Evolutionary conservation across 2,329 filamentous ascomycete genomes (phyloP).

Genomic region (Simplicillium aogashimaense): DNA sequence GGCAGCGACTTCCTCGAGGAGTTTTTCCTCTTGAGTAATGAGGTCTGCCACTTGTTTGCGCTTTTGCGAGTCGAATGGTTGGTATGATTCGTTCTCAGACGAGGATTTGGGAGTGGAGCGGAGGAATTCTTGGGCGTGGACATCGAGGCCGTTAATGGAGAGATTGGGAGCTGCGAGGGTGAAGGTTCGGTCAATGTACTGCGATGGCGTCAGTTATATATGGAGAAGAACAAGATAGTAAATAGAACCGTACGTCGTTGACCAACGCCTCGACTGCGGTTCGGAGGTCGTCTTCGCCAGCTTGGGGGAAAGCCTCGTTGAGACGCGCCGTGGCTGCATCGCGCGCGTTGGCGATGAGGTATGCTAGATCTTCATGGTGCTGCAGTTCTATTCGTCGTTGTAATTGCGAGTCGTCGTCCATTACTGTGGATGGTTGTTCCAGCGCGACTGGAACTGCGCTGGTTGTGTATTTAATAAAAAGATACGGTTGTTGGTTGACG

Average conservation of each 20-base stretch:
- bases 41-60: slow-evolving; percentile 50
- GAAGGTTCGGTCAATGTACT: slow-evolving; percentile 56
- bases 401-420: slow-evolving; percentile 25
- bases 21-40: slow-evolving; percentile 51
- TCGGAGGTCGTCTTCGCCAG: slow-evolving; percentile 36
- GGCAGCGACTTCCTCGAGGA: slow-evolving; percentile 52
- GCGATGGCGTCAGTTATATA: not conserved
- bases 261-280: slow-evolving; percentile 50
- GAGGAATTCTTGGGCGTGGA: slow-evolving; percentile 28
- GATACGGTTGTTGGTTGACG: too few relatives aligned
- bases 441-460: too few relatives aligned
- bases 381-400: slow-evolving; percentile 76
- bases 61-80: slow-evolving; percentile 50
- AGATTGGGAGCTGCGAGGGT: slow-evolving; percentile 48
- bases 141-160: slow-evolving; percentile 50
- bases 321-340: slow-evolving; percentile 58
- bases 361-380: slow-evolving; percentile 61
- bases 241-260: slow-evolving; percentile 36
- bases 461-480: too few relatives aligned
- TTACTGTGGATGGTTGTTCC: slow-evolving; percentile 6
- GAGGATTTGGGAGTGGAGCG: slow-evolving; percentile 16
- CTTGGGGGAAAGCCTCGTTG: slow-evolving; percentile 55
- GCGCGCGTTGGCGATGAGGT: slow-evolving; percentile 60
- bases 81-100: slow-evolving; percentile 28
- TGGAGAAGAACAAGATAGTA: not conserved